Evolutionary conservation across 768 basidiomycete genomes (phyloP).

Genomic region (Mycena galopus): DNA sequence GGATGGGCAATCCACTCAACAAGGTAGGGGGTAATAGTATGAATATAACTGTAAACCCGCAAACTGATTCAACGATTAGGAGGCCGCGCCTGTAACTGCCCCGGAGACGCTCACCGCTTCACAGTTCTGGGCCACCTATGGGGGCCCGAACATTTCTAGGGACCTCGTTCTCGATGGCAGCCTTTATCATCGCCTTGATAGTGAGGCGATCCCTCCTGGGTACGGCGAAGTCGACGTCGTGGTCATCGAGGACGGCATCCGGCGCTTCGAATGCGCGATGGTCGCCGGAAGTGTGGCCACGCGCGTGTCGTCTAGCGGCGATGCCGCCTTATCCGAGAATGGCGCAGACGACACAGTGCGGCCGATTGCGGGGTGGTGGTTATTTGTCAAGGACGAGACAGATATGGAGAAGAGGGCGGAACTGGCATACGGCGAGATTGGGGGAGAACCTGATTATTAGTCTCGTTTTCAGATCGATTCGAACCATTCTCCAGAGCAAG

Average conservation of each 20-base stretch:
- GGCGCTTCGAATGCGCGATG: conserved; percentile 27
- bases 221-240: conserved; percentile 35
- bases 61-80: not conserved
- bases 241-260: conserved; percentile 35
- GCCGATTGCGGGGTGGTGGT: conserved; percentile 49
- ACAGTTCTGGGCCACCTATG: conserved; percentile 9
- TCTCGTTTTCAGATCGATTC: no score
- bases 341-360: conserved; percentile 47
- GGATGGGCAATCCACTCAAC: not conserved
- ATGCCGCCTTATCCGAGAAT: conserved; percentile 43
- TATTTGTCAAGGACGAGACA: conserved; percentile 34
- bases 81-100: not conserved
- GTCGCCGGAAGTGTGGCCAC: conserved; percentile 34
- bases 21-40: not conserved
- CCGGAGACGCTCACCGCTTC: not conserved
- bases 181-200: conserved; percentile 23
- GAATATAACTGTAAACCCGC: no score
- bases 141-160: not conserved
- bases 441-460: no score
- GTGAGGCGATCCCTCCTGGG: conserved; percentile 27
- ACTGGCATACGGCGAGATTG: no score
- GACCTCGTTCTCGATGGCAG: conserved; percentile 25
- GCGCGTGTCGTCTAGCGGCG: conserved; percentile 38
- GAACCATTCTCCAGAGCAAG: no score
- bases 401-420: not conserved